phyloP scores from a whole-genome alignment of 1,139 yeast genomes.

The Lizanozyma gosingica region DNA sequence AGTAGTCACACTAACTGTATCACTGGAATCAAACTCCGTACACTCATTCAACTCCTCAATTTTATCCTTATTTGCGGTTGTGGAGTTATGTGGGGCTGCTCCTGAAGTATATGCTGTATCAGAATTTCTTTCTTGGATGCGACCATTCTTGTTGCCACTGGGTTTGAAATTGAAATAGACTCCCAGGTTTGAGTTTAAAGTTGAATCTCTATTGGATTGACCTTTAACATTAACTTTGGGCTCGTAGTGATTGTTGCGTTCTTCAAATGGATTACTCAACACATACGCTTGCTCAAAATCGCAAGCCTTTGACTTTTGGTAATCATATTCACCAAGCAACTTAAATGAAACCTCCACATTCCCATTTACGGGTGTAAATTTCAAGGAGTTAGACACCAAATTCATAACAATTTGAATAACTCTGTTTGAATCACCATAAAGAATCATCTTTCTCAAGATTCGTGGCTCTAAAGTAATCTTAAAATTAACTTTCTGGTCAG shows the following conservation, averaged over 20 bases:
- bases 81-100: neutral
- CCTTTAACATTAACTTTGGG: conserved; percentile 16
- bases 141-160: neutral
- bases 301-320: conserved; percentile 22
- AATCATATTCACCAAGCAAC: conserved; percentile 66
- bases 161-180: neutral
- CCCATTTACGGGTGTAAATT: conserved; percentile 86
- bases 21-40: conserved; percentile 11
- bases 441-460: conserved; percentile 47
- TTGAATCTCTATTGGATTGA: neutral
- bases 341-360: conserved; percentile 60
- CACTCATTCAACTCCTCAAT: neutral
- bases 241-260: neutral
- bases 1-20: conserved; percentile 32
- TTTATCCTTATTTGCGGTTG: neutral
- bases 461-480: conserved; percentile 54
- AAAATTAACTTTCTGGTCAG: conserved; percentile 63
- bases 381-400: conserved; percentile 75
- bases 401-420: conserved; percentile 85
- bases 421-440: conserved; percentile 81
- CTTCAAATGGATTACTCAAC: conserved; percentile 1
- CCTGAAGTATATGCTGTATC: neutral
- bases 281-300: conserved; percentile 24
- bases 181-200: neutral
- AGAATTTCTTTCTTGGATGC: neutral